Percentiles rank a stretch among this genome's conserved stretches.
Evolutionary conservation across 2,329 filamentous ascomycete species (phyloP).

Genomic region (Apiospora rasikravindrae): DNA sequence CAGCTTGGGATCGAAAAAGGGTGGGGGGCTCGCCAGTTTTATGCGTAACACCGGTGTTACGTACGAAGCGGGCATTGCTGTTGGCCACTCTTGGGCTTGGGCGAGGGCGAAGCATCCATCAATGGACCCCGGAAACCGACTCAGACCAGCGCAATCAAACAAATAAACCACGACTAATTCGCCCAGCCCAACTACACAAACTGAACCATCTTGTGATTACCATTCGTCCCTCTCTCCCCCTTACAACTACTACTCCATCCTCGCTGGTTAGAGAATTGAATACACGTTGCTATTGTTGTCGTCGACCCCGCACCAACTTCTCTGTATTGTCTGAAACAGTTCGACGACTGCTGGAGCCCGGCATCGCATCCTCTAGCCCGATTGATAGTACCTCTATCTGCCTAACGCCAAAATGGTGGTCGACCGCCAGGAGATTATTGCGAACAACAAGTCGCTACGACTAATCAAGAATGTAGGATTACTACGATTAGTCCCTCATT

Average conservation of each 20-base stretch:
- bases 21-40: background rate
- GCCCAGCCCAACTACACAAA: background rate
- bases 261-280: background rate
- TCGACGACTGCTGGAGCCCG: background rate
- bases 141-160: background rate
- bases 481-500: background rate
- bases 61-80: background rate
- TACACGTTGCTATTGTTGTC: background rate
- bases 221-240: background rate
- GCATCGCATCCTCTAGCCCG: background rate
- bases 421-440: constrained; percentile 65
- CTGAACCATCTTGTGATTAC: background rate
- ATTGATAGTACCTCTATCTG: constrained; percentile 1
- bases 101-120: background rate
- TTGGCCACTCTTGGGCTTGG: background rate
- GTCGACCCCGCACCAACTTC: background rate
- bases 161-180: background rate
- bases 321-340: constrained; percentile 6
- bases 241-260: background rate
- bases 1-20: background rate
- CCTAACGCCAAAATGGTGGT: constrained; percentile 44
- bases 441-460: constrained; percentile 84
- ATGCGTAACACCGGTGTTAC: background rate
- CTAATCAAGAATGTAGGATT: constrained; percentile 80
- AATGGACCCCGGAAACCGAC: background rate